phyloP scores from a whole-genome alignment of 2,329 filamentous ascomycete genomes.

The Aspergillus pseudoglaucus region DNA sequence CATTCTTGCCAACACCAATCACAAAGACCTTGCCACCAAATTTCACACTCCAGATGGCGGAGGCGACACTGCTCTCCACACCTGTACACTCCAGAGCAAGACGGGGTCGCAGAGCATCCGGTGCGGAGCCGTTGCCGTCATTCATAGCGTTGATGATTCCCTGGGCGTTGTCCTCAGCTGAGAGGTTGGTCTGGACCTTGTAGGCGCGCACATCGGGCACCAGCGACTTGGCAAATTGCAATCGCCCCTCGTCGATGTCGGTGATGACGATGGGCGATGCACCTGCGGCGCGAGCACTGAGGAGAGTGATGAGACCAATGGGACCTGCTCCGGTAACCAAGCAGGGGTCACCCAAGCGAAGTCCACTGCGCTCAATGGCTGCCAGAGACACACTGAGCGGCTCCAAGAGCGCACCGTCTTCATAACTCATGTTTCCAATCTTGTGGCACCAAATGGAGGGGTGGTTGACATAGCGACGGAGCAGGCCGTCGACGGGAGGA shows the following conservation, averaged over 20 bases:
- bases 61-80: slow-evolving; percentile 78
- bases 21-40: slow-evolving; percentile 97
- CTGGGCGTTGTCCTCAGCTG: slow-evolving; percentile 63
- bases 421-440: slow-evolving; percentile 84
- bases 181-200: slow-evolving; percentile 37
- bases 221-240: slow-evolving; percentile 77
- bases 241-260: slow-evolving; percentile 80
- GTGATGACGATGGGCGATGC: slow-evolving; percentile 89
- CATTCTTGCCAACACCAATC: slow-evolving; percentile 89
- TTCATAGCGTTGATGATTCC: slow-evolving; percentile 65
- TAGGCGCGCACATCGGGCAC: slow-evolving; percentile 74
- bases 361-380: slow-evolving; percentile 73
- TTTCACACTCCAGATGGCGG: slow-evolving; percentile 83
- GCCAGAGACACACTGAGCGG: slow-evolving; percentile 84
- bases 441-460: slow-evolving; percentile 94
- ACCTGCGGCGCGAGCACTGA: slow-evolving; percentile 78
- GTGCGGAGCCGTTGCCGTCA: slow-evolving; percentile 25
- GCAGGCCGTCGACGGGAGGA: slow-evolving; percentile 76
- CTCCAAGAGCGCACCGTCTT: slow-evolving; percentile 85
- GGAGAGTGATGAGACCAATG: slow-evolving; percentile 81
- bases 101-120: slow-evolving; percentile 65
- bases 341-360: slow-evolving; percentile 78
- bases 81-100: slow-evolving; percentile 90
- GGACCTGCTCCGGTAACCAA: slow-evolving; percentile 89
- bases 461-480: slow-evolving; percentile 91